These are phyloP conservation scores for Pichia rugopelliculosa DNA, from an alignment of 805 yeast genomes.

Conservation along the genomic window DNA sequence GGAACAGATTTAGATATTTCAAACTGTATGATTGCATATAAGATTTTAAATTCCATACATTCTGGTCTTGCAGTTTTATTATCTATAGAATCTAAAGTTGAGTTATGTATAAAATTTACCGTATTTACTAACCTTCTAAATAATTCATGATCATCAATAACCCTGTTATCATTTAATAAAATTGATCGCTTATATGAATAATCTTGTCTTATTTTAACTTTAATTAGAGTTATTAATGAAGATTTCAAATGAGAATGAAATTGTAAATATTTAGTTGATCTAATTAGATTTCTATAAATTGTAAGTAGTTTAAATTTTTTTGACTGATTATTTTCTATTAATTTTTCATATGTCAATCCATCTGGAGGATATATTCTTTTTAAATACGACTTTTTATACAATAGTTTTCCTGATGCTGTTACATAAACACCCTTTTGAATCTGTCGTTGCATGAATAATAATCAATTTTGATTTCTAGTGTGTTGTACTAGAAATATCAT, in stretches of 20 bases:
- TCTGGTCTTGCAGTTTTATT: slow-evolving; percentile 5
- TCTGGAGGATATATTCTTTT: slow-evolving; percentile 17
- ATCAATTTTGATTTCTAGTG: too few relatives aligned
- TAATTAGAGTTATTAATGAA: slow-evolving; percentile 10
- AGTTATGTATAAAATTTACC: slow-evolving; percentile 22
- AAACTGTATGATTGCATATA: slow-evolving; percentile 17
- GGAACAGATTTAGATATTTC: slow-evolving; percentile 17
- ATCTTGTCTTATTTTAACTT: slow-evolving; percentile 20
- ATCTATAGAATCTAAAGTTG: slow-evolving; percentile 11
- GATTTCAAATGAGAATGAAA: slow-evolving; percentile 5
- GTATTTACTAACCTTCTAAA: slow-evolving; percentile 17
- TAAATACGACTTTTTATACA: slow-evolving; percentile 13
- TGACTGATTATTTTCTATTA: slow-evolving; percentile 8
- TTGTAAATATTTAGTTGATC: slow-evolving; percentile 13
- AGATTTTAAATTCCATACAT: slow-evolving; percentile 12
- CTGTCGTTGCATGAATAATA: neutral
- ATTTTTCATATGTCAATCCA: slow-evolving; percentile 14
- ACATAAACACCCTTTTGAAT: slow-evolving; percentile 1
- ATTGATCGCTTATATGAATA: slow-evolving; percentile 14
- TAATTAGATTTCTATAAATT: slow-evolving; percentile 18
- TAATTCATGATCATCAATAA: slow-evolving; percentile 11
- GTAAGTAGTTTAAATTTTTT: slow-evolving; percentile 6
- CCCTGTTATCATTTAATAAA: neutral
- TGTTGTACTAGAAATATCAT: too few relatives aligned
- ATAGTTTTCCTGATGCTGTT: slow-evolving; percentile 2